phyloP scores from a whole-genome alignment of 176 grass and related monocot genomes.

The Carex pumila region DNA sequence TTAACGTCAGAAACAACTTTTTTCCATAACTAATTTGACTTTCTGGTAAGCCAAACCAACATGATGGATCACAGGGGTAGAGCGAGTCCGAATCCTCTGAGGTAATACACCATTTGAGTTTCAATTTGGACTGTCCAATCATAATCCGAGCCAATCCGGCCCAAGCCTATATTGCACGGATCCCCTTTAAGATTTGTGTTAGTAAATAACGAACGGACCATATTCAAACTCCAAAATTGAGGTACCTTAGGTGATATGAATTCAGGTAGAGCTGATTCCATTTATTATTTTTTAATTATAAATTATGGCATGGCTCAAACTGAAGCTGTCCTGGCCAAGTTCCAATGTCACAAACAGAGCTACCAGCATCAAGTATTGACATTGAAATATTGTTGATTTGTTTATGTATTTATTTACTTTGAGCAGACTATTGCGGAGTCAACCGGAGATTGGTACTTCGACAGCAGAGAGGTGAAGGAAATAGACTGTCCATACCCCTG shows the following conservation, averaged over 20 bases:
- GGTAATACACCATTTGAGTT: too few relatives aligned
- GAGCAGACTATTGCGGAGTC: constrained; percentile 44
- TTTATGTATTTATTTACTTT: background rate
- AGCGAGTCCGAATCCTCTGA: too few relatives aligned
- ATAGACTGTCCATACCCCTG: constrained; percentile 63
- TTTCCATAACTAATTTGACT: background rate
- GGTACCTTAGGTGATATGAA: too few relatives aligned
- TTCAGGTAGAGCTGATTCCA: background rate
- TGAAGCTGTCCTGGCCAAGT: background rate
- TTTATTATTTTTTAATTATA: background rate
- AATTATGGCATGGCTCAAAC: background rate
- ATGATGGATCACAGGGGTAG: background rate
- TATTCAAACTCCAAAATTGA: too few relatives aligned
- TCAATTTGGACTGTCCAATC: too few relatives aligned
- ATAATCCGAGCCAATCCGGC: too few relatives aligned
- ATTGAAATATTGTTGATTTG: background rate
- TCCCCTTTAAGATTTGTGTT: too few relatives aligned
- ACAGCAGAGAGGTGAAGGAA: constrained; percentile 25
- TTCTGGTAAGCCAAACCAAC: background rate
- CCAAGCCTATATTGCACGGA: too few relatives aligned
- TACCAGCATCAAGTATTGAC: background rate
- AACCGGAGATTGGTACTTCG: constrained; percentile 74
- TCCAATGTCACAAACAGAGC: background rate
- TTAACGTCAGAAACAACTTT: background rate
- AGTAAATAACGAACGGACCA: too few relatives aligned